Evolutionary conservation across 1,284 basidiomycete species (phyloP), one percentile per base, ranked within the genome.

Genomic region (Microstroma glucosiphilum): DNA sequence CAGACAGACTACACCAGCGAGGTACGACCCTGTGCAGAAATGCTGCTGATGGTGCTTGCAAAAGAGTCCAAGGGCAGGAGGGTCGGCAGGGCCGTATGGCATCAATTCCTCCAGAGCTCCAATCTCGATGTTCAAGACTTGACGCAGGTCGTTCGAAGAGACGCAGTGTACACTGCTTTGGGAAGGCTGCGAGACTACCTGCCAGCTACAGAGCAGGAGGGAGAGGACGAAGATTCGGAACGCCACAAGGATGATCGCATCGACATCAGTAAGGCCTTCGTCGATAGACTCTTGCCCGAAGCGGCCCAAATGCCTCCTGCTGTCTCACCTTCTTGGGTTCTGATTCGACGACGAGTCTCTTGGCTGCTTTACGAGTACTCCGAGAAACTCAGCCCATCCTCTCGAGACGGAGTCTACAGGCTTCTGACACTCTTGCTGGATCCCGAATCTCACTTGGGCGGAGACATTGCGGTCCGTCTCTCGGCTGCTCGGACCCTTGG

Each of bases 321-420:
- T 13, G 58, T 62, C 7, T 61, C 48, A 8, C 59, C 68, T 3
- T 59, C 63, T 43, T 79, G 75, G 75, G 62, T 76, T 42, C 62
- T 79, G 42, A 64, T 79, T 37, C 70, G 77, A 40, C 66, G 77
- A 17, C 61, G 77, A 21, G 74, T 77, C 59, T 69, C 72, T 8
- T 73, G 72, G 69, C 53, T 79, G 15, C 57, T 79, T 11, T 76
- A 68, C 67, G 70, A 74, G 40, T 79, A 75, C 73, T 74, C 71
- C 19, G 77, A 79, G 43, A 68, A 73, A 26, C 67, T 79, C 4
- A 60, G 56, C 6, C 40, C 66, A 69, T 12, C 65, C 71, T 23
- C 75, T 72, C 60, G 70, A 66, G 15, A 69, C 1, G 61, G 60
- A 6, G 70, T 73, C 0, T 79, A 78, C 57, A 60, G 68, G 1